phyloP scores from a whole-genome alignment of 768 basidiomycete genomes.

The Paxillus involutus region DNA sequence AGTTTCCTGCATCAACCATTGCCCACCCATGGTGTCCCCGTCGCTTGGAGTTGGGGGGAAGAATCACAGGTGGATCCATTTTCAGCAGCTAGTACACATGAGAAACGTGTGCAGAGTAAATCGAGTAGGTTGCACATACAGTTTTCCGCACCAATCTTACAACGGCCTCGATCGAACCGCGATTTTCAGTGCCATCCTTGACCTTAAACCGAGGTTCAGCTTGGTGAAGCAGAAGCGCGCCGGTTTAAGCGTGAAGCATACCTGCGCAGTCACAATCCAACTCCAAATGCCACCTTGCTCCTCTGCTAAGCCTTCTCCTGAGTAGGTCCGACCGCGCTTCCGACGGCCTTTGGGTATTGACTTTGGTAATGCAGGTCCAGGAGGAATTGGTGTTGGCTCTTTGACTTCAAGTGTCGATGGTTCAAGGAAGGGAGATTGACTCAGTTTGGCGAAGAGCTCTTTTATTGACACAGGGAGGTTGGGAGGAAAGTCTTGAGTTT shows the following conservation, averaged over 20 bases:
- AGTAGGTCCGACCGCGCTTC: constrained; percentile 64
- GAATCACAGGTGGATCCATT: constrained; percentile 53
- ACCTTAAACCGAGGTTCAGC: constrained; percentile 44
- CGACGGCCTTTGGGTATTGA: constrained; percentile 60
- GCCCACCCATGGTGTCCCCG: constrained; percentile 74
- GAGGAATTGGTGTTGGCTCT: constrained; percentile 46
- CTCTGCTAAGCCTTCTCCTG: constrained; percentile 58
- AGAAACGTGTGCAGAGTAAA: constrained; percentile 3
- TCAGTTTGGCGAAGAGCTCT: constrained; percentile 56
- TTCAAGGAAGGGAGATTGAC: constrained; percentile 69
- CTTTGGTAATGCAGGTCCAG: constrained; percentile 62
- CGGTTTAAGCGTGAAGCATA: constrained; percentile 21
- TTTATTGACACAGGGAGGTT: constrained; percentile 53
- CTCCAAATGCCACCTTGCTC: constrained; percentile 65
- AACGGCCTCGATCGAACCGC: constrained; percentile 76
- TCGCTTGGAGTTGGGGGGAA: constrained; percentile 65
- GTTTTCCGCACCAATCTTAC: constrained; percentile 69
- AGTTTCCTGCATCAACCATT: constrained; percentile 78
- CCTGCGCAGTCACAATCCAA: constrained; percentile 77
- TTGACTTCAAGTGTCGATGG: constrained; percentile 53
- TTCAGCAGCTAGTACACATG: constrained; percentile 50
- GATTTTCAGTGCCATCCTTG: constrained; percentile 80
- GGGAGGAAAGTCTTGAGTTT: constrained; percentile 40
- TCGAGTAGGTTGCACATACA: constrained; percentile 40
- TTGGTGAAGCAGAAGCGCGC: not conserved